Evolutionary conservation across 2,329 filamentous ascomycete species (phyloP).

Genomic region (Sphaerulina vaccinii): DNA sequence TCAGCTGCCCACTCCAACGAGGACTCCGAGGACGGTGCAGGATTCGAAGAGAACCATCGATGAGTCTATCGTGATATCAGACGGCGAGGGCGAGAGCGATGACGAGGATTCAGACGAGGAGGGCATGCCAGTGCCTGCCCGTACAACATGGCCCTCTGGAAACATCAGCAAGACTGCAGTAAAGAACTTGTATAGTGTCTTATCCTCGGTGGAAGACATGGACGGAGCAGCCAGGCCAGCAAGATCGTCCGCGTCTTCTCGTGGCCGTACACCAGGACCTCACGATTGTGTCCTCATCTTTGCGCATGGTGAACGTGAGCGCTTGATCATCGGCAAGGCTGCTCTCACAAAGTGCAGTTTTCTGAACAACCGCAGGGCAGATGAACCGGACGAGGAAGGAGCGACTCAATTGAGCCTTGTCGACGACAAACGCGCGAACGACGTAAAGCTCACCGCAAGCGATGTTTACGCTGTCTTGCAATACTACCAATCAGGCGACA

Average conservation of each 20-base stretch:
- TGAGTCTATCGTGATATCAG: neutral
- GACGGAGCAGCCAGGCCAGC: neutral
- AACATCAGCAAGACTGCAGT: too few species aligned
- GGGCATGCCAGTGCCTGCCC: too few species aligned
- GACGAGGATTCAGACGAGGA: neutral
- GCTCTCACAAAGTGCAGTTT: constrained; percentile 8
- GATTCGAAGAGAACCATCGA: neutral
- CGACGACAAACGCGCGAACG: constrained; percentile 5
- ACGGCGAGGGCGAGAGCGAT: neutral
- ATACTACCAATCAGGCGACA: constrained; percentile 15
- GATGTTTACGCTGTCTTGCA: constrained; percentile 8
- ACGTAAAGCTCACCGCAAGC: neutral
- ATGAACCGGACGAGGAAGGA: neutral
- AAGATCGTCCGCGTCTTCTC: neutral
- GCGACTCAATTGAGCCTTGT: constrained; percentile 13
- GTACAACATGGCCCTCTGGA: neutral
- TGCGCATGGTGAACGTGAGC: neutral
- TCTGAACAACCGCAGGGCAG: constrained; percentile 1
- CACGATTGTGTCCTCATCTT: neutral
- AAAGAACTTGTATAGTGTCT: neutral
- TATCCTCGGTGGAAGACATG: neutral
- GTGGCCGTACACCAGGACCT: neutral
- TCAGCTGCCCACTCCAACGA: neutral
- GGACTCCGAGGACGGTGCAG: neutral
- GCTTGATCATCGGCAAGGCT: neutral